Conservation (phyloP, 1,139 yeast genomes). For the Wickerhamomyces sp. region DNA sequence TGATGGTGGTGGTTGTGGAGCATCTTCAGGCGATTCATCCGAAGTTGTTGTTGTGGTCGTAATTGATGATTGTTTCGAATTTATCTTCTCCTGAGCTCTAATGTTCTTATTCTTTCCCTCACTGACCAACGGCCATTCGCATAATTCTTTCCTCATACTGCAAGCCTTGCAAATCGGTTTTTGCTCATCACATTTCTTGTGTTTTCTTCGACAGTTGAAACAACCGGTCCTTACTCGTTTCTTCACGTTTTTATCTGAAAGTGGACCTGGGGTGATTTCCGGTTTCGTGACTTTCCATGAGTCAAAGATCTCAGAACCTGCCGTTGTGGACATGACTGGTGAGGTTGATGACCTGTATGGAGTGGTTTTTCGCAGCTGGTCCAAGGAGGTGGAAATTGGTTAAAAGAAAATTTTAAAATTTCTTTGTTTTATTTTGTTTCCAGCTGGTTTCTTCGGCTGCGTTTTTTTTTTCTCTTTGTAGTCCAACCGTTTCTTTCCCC, state of each 20-base stretch:
- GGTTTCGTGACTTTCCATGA: conserved; percentile 1
- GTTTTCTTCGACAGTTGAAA: conserved; percentile 20
- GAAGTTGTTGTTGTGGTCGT: too few species aligned
- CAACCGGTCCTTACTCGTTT: conserved; percentile 21
- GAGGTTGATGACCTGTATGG: too few species aligned
- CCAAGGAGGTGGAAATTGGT: too few species aligned
- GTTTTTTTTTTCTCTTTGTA: too few species aligned
- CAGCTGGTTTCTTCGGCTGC: too few species aligned
- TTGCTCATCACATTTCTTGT: conserved; percentile 22
- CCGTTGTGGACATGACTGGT: too few species aligned
- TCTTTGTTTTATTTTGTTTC: too few species aligned
- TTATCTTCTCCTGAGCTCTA: not conserved
- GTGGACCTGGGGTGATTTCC: not conserved
- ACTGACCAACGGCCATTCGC: conserved; percentile 38
- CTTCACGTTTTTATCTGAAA: conserved; percentile 3
- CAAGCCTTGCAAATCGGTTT: conserved; percentile 33
- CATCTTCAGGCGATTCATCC: too few species aligned
- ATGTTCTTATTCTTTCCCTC: conserved; percentile 6
- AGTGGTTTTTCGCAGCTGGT: too few species aligned
- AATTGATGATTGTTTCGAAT: conserved; percentile 1
- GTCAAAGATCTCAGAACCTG: not conserved
- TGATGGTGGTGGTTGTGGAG: too few species aligned
- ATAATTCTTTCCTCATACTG: conserved; percentile 33
- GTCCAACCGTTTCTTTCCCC: too few species aligned
- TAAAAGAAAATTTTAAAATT: too few species aligned